Percentiles rank a stretch among this genome's conserved stretches.
phyloP scores from a whole-genome alignment of 2,329 filamentous ascomycete genomes.

The Aspergillus japonicus region DNA sequence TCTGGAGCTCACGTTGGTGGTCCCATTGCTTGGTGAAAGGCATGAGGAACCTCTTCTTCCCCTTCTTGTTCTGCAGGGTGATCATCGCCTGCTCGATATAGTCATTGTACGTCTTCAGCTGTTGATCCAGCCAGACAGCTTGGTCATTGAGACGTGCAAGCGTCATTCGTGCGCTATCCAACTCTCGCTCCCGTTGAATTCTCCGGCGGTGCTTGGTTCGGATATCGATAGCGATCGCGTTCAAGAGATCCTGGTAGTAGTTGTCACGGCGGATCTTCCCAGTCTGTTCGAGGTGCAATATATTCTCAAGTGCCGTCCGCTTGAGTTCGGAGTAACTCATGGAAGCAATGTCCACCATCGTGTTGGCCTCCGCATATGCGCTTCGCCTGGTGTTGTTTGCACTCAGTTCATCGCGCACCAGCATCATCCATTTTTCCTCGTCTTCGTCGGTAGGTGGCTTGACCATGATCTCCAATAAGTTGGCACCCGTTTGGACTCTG shows the following conservation, averaged over 20 bases:
- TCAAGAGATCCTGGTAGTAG: conserved; percentile 95
- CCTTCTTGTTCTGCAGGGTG: conserved; percentile 95
- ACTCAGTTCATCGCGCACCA: conserved; percentile 79
- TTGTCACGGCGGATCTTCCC: conserved; percentile 85
- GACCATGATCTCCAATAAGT: conserved; percentile 92
- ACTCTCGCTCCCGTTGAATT: conserved; percentile 84
- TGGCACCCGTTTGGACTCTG: conserved; percentile 85
- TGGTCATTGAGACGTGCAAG: conserved; percentile 55
- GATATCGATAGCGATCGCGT: conserved; percentile 94
- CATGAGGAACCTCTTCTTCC: conserved; percentile 88
- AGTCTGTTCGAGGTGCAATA: conserved; percentile 80
- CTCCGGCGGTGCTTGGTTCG: conserved; percentile 92
- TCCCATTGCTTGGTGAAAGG: conserved; percentile 99
- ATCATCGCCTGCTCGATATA: conserved; percentile 99
- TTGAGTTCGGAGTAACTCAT: conserved; percentile 93
- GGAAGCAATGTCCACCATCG: conserved; percentile 80
- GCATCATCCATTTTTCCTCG: conserved; percentile 78
- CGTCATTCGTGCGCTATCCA: conserved; percentile 62
- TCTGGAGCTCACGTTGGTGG: conserved; percentile 92
- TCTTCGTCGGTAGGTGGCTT: conserved; percentile 85
- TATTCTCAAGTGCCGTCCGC: conserved; percentile 87
- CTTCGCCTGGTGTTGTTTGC: conserved; percentile 68
- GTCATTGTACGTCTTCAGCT: conserved; percentile 96
- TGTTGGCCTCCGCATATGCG: conserved; percentile 84
- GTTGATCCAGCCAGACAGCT: conserved; percentile 87